Base-by-base conservation (phyloP, 179 eudicot species). In the Dionaea muscipula region DNA sequence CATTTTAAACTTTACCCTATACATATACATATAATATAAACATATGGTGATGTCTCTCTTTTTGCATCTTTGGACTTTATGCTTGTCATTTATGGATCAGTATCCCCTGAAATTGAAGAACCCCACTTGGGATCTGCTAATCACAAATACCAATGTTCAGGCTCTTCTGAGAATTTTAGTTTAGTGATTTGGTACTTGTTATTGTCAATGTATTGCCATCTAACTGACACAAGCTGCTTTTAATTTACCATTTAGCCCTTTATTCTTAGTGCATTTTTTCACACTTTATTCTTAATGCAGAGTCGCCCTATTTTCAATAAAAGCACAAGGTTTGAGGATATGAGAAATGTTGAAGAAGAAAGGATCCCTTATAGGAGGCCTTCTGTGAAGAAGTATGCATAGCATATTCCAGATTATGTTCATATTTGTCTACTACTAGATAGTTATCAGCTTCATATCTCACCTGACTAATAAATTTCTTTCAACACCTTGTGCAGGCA, bases 301-400 rank as follows among this genome's bases (percentile, higher is more conserved):
- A 78, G 87, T 72, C 87, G 94, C 50, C 94, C 87, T 43, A 80
- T 88, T 54, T 88, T 88, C 55, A 87, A 85, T 55, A 85, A 88
- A 74, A 88, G 91, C 67, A 85, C 87, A 56, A 75, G 91, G 66
- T 85, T 78, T 72, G 96, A 88, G 73, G 94, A 88, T 60, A 85
- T 88, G 87, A 72, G 83, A 51, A 85, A 75, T 55, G 68, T 49
- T 55, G 89, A 82, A 50, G 91, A 88, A 13, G 96, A 85, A 66
- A 80, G 84, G 68, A 57, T 55, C 46, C 68, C 65, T 26, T 71
- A 57, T 48, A 73, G 85, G 65, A 70, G 83, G 72, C 78, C 94
- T 18, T 49, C 88, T 36, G 68, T 52, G 53, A 82, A 75, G 61
- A 87, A 68, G 94, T 85, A 65, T 26, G 36, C 46, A 19, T 26